Base-by-base conservation (phyloP, 108 stramenopile species). In the Stephanodiscus triporus region DNA sequence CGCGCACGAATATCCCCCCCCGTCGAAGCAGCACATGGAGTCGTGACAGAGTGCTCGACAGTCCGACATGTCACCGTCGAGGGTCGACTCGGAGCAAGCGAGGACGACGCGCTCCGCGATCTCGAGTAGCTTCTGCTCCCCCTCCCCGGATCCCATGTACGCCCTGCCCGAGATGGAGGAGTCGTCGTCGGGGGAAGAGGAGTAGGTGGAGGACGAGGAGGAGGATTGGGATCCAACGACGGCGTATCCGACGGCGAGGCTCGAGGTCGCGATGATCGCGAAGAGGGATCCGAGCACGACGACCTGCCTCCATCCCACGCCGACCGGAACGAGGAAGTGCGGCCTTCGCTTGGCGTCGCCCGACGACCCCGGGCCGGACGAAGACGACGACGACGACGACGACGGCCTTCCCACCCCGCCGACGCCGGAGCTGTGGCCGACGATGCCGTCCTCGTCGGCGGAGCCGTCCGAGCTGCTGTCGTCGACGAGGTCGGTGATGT, bases 401-500 rank as follows among this genome's bases (percentile, higher is more conserved):
- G 32, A 5, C 32, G 4, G 32, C 32, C 32, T 5, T 5, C 32
- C 32, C 32, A 30, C 36, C 9, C 24, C 53, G 2, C 59, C 67
- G 29, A 37, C 4, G 8, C 36, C 37, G 37, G 60, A 55, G 34
- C 38, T 61, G 50, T 76, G 75, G 0, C 67, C 75, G 30, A 76
- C 24, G 14, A 76, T 63, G n/a, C 68, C 61, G 36, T 54, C 71
- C 20, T 71, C 70, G 17, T 63, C 68, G 17, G 59, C 66, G 38
- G 57, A 32, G 9, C 58, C 68, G 22, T 58, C 59, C 11, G n/a
- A 40, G 13, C 45, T 43, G 11, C 22, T 59, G 19, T 69, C 62
- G 42, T 76, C 75, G 40, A 76, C 75, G 54, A 77, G 76, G 37
- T 77, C 76, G 13, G 56, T 77, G 19, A 77, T 77, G 49, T 77